Evolutionary conservation across 176 grass and related monocot species (phyloP).

Genomic region (Bolboschoenus planiculmis): DNA sequence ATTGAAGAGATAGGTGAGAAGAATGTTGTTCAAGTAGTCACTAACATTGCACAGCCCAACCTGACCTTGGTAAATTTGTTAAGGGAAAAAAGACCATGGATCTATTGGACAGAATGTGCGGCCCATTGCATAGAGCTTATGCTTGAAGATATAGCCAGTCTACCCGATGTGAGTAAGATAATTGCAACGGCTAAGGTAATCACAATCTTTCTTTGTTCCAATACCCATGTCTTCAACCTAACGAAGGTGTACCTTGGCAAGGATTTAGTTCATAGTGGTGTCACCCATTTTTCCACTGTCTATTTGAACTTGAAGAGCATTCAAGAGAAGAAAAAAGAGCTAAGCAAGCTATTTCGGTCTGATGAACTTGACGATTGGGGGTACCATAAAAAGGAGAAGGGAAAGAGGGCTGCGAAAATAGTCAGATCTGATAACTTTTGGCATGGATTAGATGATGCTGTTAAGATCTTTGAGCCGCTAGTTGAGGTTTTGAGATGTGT

Average conservation of each 20-base stretch:
- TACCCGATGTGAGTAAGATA: background rate
- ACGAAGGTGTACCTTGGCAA: background rate
- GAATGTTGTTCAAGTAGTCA: constrained; percentile 9
- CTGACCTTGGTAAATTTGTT: background rate
- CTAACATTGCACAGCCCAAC: background rate
- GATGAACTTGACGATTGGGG: background rate
- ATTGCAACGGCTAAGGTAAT: background rate
- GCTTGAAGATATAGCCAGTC: constrained; percentile 2
- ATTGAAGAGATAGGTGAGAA: constrained; percentile 12
- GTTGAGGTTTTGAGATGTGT: background rate
- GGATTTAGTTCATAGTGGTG: background rate
- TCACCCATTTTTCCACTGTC: background rate
- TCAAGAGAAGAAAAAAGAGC: background rate
- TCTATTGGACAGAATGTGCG: constrained; percentile 4
- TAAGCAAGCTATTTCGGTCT: background rate
- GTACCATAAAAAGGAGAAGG: background rate
- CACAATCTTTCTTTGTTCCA: background rate
- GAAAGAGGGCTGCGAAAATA: background rate
- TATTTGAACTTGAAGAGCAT: background rate
- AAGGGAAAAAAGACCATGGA: background rate
- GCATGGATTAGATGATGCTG: background rate
- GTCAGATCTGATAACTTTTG: background rate
- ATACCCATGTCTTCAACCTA: background rate
- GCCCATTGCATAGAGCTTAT: constrained; percentile 13
- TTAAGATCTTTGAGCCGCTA: background rate